Evolutionary conservation across 2,329 filamentous ascomycete genomes (phyloP), one percentile per base, ranked within the genome.

Genomic region (Endoconidiophora laricicola): DNA sequence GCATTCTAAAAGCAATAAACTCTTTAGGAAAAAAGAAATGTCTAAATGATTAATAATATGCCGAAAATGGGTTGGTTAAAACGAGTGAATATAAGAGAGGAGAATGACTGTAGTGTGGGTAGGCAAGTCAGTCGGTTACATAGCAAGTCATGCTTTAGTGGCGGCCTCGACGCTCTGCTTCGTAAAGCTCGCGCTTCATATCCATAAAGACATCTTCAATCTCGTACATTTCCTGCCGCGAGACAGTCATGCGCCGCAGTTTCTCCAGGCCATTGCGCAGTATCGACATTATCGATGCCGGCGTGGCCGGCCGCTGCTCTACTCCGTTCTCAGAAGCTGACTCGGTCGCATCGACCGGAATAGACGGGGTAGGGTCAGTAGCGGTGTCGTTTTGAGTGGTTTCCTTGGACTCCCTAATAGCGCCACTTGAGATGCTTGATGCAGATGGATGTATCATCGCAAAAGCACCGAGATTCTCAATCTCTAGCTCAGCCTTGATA

Each of bases 151-250:
- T 24, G 14, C 44, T 14, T 38, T 36, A 29, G 20, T 66, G 55
- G 53, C 71, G 63, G 37, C 74, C 72, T 54, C 82, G 71, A 58
- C 69, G 69, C 58, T 79, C 79, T 14, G 84, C 85, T 50, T 80
- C 76, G 61, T 83, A 83, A 47, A 88, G 71, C 61, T 83, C 78
- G 55, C 75, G 72, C 62, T 83, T 81, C 56, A 90, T 76, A 61
- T 90, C 82, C 67, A 88, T 85, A 60, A 91, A 70, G 57, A 86
- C 66, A 60, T 88, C 81, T 59, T 91, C 85, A 56, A 91, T 71
- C 60, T 81, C 72, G 53, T 79, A 72, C 48, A 86, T 75, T 54
- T 85, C 78, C 9, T 74, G 69, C 9, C 76, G 71, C 14, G 77
- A 77, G 40, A 93, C 64, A 14, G 73, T 68, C 20, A 78, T 69